phyloP scores from a whole-genome alignment of 768 basidiomycete genomes.

The Tulasnella sp. region DNA sequence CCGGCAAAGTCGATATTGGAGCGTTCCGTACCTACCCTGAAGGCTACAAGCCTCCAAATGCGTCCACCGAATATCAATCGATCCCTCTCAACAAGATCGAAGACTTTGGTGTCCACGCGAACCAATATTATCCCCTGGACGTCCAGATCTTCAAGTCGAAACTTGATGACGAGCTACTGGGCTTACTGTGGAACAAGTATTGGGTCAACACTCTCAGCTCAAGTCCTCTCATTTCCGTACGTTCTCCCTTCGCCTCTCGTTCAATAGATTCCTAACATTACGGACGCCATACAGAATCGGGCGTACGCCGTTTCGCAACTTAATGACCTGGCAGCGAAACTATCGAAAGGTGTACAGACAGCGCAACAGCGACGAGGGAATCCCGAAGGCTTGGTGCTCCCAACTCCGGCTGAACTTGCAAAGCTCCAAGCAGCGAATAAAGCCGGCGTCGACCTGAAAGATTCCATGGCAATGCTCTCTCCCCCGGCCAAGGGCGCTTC shows the following conservation, averaged over 20 bases:
- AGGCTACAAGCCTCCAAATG: slow-evolving; percentile 73
- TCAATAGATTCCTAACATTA: neutral
- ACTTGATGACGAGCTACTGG: slow-evolving; percentile 77
- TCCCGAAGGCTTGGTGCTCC: neutral
- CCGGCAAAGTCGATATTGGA: slow-evolving; percentile 97
- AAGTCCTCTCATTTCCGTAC: slow-evolving; percentile 81
- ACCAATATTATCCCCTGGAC: slow-evolving; percentile 89
- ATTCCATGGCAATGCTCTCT: neutral
- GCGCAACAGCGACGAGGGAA: slow-evolving; percentile 25
- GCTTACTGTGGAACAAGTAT: slow-evolving; percentile 96
- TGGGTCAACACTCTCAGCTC: slow-evolving; percentile 97
- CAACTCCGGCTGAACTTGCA: slow-evolving; percentile 29
- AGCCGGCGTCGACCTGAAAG: neutral
- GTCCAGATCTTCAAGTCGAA: slow-evolving; percentile 92
- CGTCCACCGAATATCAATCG: slow-evolving; percentile 81
- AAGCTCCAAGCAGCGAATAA: slow-evolving; percentile 35
- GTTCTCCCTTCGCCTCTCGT: slow-evolving; percentile 23
- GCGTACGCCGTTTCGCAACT: slow-evolving; percentile 90
- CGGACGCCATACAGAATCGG: slow-evolving; percentile 51
- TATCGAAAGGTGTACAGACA: slow-evolving; percentile 54
- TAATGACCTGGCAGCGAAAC: slow-evolving; percentile 79
- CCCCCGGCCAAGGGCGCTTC: slow-evolving; percentile 30
- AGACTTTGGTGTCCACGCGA: slow-evolving; percentile 97
- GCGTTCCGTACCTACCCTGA: slow-evolving; percentile 97
- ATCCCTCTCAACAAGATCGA: slow-evolving; percentile 96